A percentile compares a stretch with the other conserved stretches of the same genome.
Conservation (phyloP, 176 grass and related monocot species). For the Oryza rufipogon region DNA sequence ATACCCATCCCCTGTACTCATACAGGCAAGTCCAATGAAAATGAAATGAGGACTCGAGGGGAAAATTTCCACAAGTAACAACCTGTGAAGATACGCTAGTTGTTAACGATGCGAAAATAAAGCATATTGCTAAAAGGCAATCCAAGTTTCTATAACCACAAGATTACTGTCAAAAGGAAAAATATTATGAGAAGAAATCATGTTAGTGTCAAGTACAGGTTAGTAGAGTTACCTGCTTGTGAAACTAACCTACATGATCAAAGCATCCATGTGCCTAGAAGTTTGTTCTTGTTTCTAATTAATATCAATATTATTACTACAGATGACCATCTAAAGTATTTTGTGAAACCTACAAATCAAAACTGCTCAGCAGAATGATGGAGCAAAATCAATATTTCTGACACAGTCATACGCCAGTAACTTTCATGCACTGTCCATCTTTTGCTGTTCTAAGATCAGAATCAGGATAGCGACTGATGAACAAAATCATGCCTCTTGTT, state of each 20-base stretch:
- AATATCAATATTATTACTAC: neutral
- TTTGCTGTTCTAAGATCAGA: no score
- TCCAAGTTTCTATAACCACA: neutral
- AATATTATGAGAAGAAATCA: neutral
- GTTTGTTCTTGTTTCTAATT: neutral
- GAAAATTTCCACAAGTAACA: constrained; percentile 89
- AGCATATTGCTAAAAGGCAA: neutral
- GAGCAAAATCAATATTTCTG: no score
- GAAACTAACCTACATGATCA: neutral
- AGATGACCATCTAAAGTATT: neutral
- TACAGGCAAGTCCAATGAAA: constrained; percentile 81
- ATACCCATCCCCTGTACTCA: constrained; percentile 81
- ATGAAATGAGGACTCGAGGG: constrained; percentile 85
- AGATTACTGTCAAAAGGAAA: neutral
- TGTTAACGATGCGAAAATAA: neutral
- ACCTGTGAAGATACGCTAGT: constrained; percentile 45
- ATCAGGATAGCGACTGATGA: no score
- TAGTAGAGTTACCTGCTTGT: neutral
- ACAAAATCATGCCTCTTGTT: no score
- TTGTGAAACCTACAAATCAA: neutral
- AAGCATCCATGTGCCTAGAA: neutral
- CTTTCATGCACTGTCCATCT: no score
- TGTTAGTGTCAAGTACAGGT: neutral
- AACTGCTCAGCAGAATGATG: no score
- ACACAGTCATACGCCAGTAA: no score